These are phyloP conservation scores for Xylariales sp. DNA, from an alignment of 2,329 filamentous ascomycete genomes.

Conservation along the genomic window DNA sequence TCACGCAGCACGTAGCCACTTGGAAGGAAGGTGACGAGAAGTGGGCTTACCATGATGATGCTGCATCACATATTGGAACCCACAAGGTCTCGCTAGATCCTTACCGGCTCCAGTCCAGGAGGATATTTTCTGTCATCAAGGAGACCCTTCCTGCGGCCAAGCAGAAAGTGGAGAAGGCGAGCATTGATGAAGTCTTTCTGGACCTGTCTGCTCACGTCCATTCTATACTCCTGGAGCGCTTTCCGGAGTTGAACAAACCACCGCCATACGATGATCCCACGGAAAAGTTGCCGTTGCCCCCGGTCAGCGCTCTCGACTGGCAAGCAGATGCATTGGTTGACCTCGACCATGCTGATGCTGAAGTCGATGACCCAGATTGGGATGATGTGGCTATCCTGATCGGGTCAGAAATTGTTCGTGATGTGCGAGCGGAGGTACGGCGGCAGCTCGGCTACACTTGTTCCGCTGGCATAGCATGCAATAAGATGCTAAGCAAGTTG, in stretches of 20 bases:
- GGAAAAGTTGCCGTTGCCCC: slow-evolving; percentile 67
- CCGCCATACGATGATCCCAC: slow-evolving; percentile 70
- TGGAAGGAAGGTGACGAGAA: slow-evolving; percentile 88
- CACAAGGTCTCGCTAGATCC: slow-evolving; percentile 95
- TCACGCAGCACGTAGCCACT: slow-evolving; percentile 89
- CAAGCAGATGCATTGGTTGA: slow-evolving; percentile 76
- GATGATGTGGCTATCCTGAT: slow-evolving; percentile 86
- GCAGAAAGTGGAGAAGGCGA: slow-evolving; percentile 85
- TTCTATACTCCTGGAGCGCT: slow-evolving; percentile 67
- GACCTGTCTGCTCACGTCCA: slow-evolving; percentile 86
- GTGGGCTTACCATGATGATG: slow-evolving; percentile 87
- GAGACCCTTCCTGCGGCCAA: slow-evolving; percentile 60
- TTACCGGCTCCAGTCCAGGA: slow-evolving; percentile 79
- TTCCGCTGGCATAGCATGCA: slow-evolving; percentile 81
- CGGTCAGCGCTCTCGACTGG: slow-evolving; percentile 73
- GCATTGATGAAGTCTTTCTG: slow-evolving; percentile 93
- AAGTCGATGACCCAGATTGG: slow-evolving; percentile 87
- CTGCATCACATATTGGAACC: slow-evolving; percentile 71
- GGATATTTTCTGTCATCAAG: slow-evolving; percentile 76
- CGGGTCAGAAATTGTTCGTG: slow-evolving; percentile 82
- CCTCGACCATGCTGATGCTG: slow-evolving; percentile 66
- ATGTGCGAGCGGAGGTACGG: slow-evolving; percentile 65
- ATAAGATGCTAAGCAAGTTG: slow-evolving; percentile 94
- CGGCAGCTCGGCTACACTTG: slow-evolving; percentile 80
- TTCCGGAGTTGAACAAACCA: slow-evolving; percentile 64